Evolutionary conservation across 2,329 filamentous ascomycete genomes (phyloP), one percentile per base, ranked within the genome.

Genomic region (Aspergillus calidoustus): DNA sequence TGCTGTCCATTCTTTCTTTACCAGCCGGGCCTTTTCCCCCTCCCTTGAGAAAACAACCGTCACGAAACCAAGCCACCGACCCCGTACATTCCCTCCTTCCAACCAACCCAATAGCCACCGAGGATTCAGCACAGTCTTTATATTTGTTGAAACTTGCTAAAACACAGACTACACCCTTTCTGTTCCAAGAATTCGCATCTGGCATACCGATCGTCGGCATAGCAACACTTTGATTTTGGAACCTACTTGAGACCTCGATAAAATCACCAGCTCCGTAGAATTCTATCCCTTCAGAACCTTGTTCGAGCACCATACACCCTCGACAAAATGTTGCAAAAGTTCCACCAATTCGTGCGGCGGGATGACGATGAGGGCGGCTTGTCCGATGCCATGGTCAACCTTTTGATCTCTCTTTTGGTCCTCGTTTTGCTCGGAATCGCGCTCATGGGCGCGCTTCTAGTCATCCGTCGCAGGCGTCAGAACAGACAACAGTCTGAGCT

Each of bases 331-430:
- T 71, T 70, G 68, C 78, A 78, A 63, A 66, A 75, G 49, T 68
- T 84, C 65, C 76, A 73, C 58, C 69, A 74, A 59, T 72, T 89
- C 66, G 80, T 84, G 69, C 76, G 79, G 72, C 85, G 87, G 67
- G 79, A 82, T 72, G 70, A 72, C 59, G 68, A 70, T 64, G 69
- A 77, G 69, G 79, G 78, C 63, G 81, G 83, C 66, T 80, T 90
- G 68, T 86, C 82, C 64, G 79, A 80, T 43, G 84, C 85, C 50
- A 88, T 91, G 80, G 83, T 93, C 76, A 88, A 92, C 73, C 86
- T 96, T 48, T 82, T 97, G 74, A 90, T 96, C 70, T 85, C 87
- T 61, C 85, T 98, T 59, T 83, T 98, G 69, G 88, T 89, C 65
- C 83, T 99, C 50, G 81, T 94, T 69, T 86, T 96, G 69, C 78